Evolutionary conservation across 129 eudicot genomes (phyloP).

Genomic region (carrot (Daucus carota)): DNA sequence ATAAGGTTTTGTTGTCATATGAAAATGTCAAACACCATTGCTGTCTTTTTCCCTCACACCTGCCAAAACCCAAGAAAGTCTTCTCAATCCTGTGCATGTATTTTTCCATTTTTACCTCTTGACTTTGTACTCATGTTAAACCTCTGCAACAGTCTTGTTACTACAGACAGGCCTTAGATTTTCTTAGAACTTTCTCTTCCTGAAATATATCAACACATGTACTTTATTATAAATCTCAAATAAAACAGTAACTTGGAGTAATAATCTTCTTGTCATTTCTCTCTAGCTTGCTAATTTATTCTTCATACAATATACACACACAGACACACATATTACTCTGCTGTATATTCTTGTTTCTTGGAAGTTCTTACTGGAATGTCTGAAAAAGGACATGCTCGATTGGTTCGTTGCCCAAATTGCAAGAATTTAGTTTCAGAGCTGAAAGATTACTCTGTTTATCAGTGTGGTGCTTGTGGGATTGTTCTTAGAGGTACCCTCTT

Average conservation of each 20-base stretch:
- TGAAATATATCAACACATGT: background rate
- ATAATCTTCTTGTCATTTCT: background rate
- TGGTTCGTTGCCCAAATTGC: constrained; percentile 77
- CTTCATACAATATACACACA: no score
- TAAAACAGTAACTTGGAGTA: background rate
- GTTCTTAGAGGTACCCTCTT: constrained; percentile 60
- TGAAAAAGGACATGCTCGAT: constrained; percentile 44
- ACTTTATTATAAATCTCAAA: no score
- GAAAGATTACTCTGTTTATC: constrained; percentile 53
- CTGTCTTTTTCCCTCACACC: background rate
- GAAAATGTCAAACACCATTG: background rate
- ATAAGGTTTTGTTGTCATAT: background rate
- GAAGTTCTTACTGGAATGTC: constrained; percentile 25
- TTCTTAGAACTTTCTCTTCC: background rate
- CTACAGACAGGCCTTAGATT: background rate
- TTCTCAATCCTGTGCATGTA: background rate
- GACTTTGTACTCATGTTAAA: background rate
- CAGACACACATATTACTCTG: background rate
- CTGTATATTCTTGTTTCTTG: background rate
- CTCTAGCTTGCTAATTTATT: background rate
- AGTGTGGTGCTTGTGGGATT: constrained; percentile 80
- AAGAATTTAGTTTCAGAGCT: constrained; percentile 60
- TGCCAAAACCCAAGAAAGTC: background rate
- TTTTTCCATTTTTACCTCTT: background rate
- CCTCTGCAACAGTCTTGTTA: background rate